A percentile compares a stretch with the other conserved stretches of the same genome.
phyloP scores from a whole-genome alignment of 2,329 filamentous ascomycete species.

The Aureobasidium sp. region DNA sequence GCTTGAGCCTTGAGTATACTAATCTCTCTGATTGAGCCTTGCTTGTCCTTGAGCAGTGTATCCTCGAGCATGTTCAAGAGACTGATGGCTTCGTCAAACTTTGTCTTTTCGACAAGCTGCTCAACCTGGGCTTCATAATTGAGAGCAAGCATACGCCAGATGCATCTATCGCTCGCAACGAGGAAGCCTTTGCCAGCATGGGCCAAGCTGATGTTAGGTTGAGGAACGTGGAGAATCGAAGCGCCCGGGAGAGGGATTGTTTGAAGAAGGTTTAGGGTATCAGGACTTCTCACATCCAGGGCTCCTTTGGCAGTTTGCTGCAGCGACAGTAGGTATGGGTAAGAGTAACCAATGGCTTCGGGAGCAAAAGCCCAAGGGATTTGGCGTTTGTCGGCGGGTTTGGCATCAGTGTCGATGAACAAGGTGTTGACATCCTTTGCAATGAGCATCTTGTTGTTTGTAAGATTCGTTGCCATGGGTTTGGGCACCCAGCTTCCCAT shows the following conservation, averaged over 20 bases:
- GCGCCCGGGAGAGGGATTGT: slow-evolving; percentile 74
- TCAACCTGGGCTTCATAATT: slow-evolving; percentile 87
- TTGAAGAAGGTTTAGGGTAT: slow-evolving; percentile 83
- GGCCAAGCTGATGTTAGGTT: slow-evolving; percentile 85
- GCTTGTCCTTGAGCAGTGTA: slow-evolving; percentile 76
- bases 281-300: slow-evolving; percentile 84
- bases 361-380: slow-evolving; percentile 88
- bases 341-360: slow-evolving; percentile 89
- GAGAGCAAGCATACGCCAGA: slow-evolving; percentile 93
- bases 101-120: slow-evolving; percentile 62
- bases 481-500: slow-evolving; percentile 86
- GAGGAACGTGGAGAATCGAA: slow-evolving; percentile 78
- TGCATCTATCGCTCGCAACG: slow-evolving; percentile 78
- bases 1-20: slow-evolving; percentile 86
- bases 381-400: slow-evolving; percentile 71
- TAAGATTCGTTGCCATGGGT: slow-evolving; percentile 73
- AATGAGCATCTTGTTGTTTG: slow-evolving; percentile 77
- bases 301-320: slow-evolving; percentile 68
- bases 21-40: slow-evolving; percentile 68
- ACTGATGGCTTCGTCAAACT: slow-evolving; percentile 87
- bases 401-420: slow-evolving; percentile 79
- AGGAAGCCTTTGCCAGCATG: slow-evolving; percentile 95
- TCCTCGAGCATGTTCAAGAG: slow-evolving; percentile 85
- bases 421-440: slow-evolving; percentile 96
- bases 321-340: slow-evolving; percentile 85